phyloP scores from a whole-genome alignment of 2,329 filamentous ascomycete genomes.

The Mollisiaceae sp. region DNA sequence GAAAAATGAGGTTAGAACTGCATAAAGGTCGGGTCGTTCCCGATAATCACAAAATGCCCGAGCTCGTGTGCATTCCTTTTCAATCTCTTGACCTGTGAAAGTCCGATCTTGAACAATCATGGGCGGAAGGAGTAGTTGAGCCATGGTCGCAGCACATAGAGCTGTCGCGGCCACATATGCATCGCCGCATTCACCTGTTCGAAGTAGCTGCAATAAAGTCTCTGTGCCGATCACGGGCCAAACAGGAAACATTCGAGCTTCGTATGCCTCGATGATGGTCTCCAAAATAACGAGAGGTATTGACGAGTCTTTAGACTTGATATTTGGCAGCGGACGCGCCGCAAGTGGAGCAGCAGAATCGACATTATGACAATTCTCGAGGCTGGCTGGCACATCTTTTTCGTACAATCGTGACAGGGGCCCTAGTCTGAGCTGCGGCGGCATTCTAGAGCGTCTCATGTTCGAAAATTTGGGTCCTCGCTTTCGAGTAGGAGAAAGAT shows the following conservation, averaged over 20 bases:
- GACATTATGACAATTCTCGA: not conserved
- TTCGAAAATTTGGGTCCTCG: not conserved
- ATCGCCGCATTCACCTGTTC: not conserved
- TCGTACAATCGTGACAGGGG: not conserved
- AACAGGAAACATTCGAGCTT: conserved; percentile 3
- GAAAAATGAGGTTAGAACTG: not conserved
- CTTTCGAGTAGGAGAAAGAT: not conserved
- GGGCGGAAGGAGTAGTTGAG: not conserved
- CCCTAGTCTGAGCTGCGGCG: not conserved
- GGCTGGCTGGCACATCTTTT: not conserved
- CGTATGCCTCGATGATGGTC: conserved; percentile 6
- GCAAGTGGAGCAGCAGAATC: not conserved
- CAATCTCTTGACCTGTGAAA: not conserved
- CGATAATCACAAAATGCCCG: not conserved
- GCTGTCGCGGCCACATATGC: not conserved
- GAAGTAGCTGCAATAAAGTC: not conserved
- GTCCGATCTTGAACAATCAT: not conserved
- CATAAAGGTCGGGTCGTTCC: not conserved
- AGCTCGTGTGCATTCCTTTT: not conserved
- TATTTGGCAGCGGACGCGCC: not conserved
- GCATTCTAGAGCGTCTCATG: not conserved
- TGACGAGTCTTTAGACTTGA: not conserved
- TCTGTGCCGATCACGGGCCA: conserved; percentile 2
- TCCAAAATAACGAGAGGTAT: not conserved
- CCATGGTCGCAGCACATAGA: conserved; percentile 6